Conservation (phyloP, 768 basidiomycete species). For the Rhodotorula babjevae region DNA sequence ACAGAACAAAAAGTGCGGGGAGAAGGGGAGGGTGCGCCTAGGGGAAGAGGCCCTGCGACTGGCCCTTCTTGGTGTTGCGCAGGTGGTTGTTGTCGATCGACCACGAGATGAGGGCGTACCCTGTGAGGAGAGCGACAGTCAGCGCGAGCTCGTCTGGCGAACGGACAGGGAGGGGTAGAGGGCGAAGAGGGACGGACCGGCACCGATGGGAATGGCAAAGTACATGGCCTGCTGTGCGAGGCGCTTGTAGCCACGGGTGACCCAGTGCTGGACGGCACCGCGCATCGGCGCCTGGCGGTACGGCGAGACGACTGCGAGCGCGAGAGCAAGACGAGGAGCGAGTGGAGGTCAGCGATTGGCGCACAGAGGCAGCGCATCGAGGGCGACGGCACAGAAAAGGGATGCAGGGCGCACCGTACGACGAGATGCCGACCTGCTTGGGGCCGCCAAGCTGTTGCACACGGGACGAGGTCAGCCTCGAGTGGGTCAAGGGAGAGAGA, state of each 20-base stretch:
- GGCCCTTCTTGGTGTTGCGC: constrained; percentile 38
- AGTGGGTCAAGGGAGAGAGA: not conserved
- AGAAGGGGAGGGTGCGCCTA: not conserved
- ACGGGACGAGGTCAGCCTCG: not conserved
- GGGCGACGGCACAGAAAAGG: not conserved
- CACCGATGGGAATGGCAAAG: constrained; percentile 68
- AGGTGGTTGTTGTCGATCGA: constrained; percentile 38
- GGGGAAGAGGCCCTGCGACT: constrained; percentile 34
- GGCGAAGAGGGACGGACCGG: constrained; percentile 57
- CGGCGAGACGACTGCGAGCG: constrained; percentile 66
- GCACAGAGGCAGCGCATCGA: too few species aligned
- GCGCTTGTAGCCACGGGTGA: constrained; percentile 82
- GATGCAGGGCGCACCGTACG: constrained; percentile 64
- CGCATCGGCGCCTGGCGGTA: constrained; percentile 70
- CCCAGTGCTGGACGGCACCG: constrained; percentile 64
- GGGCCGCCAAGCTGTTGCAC: constrained; percentile 54
- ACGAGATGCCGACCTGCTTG: constrained; percentile 69
- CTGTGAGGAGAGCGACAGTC: not conserved
- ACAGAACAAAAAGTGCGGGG: not conserved
- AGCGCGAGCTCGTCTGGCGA: too few species aligned
- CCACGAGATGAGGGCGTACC: constrained; percentile 38
- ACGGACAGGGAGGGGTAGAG: not conserved
- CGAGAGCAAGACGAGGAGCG: too few species aligned
- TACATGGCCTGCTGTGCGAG: constrained; percentile 69
- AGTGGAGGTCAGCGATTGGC: not conserved